Evolutionary conservation across 164 flowering plant species (phyloP), one percentile per base, ranked within the genome.

Genomic region (Magnolia sinica): DNA sequence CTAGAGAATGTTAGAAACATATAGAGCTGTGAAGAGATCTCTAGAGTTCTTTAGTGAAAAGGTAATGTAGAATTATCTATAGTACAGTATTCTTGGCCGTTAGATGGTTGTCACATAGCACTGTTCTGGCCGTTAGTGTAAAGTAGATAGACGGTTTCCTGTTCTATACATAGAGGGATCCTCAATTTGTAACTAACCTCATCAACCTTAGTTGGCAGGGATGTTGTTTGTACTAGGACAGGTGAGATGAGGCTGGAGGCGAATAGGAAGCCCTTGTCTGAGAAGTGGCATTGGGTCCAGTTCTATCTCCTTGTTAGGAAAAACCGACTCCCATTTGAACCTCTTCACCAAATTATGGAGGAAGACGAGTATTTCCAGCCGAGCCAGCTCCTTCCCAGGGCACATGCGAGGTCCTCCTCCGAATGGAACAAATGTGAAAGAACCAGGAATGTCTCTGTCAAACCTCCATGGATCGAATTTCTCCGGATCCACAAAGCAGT

Each of bases 401-500:
- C 77, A 75, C 71, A 75, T 66, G 18, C 77, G 27, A 23, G 77
- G 76, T 37, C 81, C 81, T 50, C 78, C 76, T 58, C 81, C 77
- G 49, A 79, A 79, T 3, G 81, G 81, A 51, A 76, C 65, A 31
- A 19, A 80, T 50, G 79, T 68, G 65, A 55, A 80, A 29, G 82
- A 74, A 4, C 50, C 51, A 0, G 79, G 82, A 55, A 74, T 74
- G 1, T 18, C 61, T 61, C 77, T 76, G 64, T 80, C 75, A n/a
- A 80, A 80, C 75, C 82, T 70, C 23, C 75, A 66, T 1, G 83
- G 81, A 45, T 81, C 74, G 29, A 81, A 81, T 18, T 70, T 81
- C 64, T 74, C 68, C 0, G 83, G 83, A 7, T 74, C 78, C 0
- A 59, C 27, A 51, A 81, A 74, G 74, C 23, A 78, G 1, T 79